These are phyloP conservation scores for Blastobotrys serpentis DNA, from an alignment of 1,139 yeast species.

Conservation along the genomic window DNA sequence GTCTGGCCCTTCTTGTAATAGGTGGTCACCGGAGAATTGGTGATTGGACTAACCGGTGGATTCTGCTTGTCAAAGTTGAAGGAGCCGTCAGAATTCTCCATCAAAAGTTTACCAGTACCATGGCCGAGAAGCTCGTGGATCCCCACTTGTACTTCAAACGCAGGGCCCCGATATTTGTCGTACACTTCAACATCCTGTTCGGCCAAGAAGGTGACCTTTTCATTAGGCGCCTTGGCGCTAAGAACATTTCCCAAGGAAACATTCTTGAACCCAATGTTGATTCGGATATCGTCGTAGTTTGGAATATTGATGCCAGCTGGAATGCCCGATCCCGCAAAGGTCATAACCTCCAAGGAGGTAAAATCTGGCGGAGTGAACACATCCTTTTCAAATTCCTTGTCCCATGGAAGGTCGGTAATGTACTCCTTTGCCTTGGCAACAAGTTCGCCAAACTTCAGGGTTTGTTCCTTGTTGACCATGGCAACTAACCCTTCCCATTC, in stretches of 20 bases:
- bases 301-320: slow-evolving; percentile 95
- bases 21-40: slow-evolving; percentile 58
- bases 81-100: slow-evolving; percentile 58
- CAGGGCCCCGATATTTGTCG: slow-evolving; percentile 72
- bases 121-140: slow-evolving; percentile 91
- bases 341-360: slow-evolving; percentile 82
- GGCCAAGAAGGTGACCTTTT: slow-evolving; percentile 65
- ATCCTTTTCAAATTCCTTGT: slow-evolving; percentile 70
- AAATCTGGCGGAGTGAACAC: slow-evolving; percentile 89
- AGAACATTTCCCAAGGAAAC: slow-evolving; percentile 85
- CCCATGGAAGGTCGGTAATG: slow-evolving; percentile 76
- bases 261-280: slow-evolving; percentile 81
- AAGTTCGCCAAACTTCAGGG: slow-evolving; percentile 70
- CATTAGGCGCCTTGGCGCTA: slow-evolving; percentile 69
- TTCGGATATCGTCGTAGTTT: slow-evolving; percentile 83
- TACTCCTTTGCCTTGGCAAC: slow-evolving; percentile 66
- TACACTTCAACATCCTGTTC: slow-evolving; percentile 54
- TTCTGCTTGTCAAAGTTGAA: slow-evolving; percentile 66
- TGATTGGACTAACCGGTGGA: slow-evolving; percentile 57
- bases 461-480: slow-evolving; percentile 85
- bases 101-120: slow-evolving; percentile 80
- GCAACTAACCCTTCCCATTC: slow-evolving; percentile 94
- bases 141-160: slow-evolving; percentile 91
- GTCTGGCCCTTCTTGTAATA: slow-evolving; percentile 80
- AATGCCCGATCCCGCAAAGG: slow-evolving; percentile 85